These are phyloP conservation scores for Aureobasidium sp. DNA, from an alignment of 2,329 filamentous ascomycete genomes.

Conservation along the genomic window DNA sequence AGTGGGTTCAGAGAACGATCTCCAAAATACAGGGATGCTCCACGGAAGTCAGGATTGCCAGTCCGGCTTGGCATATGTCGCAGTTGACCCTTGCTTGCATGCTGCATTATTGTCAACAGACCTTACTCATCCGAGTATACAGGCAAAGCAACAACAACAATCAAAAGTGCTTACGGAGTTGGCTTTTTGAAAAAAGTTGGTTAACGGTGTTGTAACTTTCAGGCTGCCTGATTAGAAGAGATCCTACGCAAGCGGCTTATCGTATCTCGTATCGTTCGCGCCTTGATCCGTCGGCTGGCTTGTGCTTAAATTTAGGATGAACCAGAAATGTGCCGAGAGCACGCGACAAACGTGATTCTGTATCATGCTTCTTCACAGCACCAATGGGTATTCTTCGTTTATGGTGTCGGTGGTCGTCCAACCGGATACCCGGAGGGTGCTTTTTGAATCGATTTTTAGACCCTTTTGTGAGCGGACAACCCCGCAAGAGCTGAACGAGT, in stretches of 20 bases:
- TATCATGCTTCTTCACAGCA: neutral
- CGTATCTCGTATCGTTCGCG: neutral
- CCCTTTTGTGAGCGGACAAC: neutral
- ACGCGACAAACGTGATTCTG: neutral
- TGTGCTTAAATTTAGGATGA: neutral
- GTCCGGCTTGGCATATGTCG: neutral
- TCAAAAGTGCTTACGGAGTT: neutral
- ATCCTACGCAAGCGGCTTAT: neutral
- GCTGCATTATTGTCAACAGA: neutral
- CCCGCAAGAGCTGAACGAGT: constrained; percentile 1
- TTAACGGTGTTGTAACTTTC: neutral
- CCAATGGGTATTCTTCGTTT: neutral
- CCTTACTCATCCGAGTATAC: neutral
- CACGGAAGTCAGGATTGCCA: neutral
- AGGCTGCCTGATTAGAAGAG: neutral
- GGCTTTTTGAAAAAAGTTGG: neutral
- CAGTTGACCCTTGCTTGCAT: neutral
- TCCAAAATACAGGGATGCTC: neutral
- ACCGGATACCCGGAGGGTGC: neutral
- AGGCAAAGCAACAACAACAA: neutral
- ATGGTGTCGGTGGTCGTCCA: neutral
- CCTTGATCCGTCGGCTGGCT: neutral
- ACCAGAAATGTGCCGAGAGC: neutral
- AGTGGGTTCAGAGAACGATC: neutral
- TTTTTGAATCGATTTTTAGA: neutral